Conservation (phyloP, 305 asterid species). For the Solanum chacoense region DNA sequence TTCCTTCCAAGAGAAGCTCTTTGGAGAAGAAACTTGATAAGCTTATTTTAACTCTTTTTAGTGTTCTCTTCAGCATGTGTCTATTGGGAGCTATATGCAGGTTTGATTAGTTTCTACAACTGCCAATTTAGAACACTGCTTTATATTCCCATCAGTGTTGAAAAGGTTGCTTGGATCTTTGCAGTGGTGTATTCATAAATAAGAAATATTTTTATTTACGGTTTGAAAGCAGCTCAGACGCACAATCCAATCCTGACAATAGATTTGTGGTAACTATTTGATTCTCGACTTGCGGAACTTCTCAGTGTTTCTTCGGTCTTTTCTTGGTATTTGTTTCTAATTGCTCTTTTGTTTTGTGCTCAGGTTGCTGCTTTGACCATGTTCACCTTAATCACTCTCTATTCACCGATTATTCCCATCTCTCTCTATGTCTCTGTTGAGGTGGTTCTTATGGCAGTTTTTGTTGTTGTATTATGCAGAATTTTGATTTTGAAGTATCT, state of each 20-base stretch:
- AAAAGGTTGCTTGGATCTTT: slow-evolving; percentile 10
- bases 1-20: slow-evolving; percentile 97
- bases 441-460: slow-evolving; percentile 32
- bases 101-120: slow-evolving; percentile 29
- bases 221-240: slow-evolving; percentile 48
- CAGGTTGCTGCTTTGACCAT: slow-evolving; percentile 96
- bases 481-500: slow-evolving; percentile 4
- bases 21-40: slow-evolving; percentile 98
- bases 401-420: slow-evolving; percentile 99
- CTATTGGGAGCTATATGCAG: slow-evolving; percentile 98
- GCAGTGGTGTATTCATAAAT: slow-evolving; percentile 85
- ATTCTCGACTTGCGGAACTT: neutral
- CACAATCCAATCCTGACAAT: slow-evolving; percentile 83
- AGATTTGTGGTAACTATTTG: slow-evolving; percentile 68
- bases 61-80: slow-evolving; percentile 87
- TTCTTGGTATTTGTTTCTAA: neutral
- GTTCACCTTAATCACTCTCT: slow-evolving; percentile 95
- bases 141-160: neutral
- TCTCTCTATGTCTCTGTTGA: slow-evolving; percentile 98
- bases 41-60: slow-evolving; percentile 77
- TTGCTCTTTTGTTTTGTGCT: slow-evolving; percentile 8
- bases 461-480: slow-evolving; percentile 7
- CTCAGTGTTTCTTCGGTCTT: neutral
- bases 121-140: neutral
- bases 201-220: slow-evolving; percentile 75